Evolutionary conservation across 1,139 yeast species (phyloP), one percentile per base, ranked within the genome.

Genomic region (Candida albicans): DNA sequence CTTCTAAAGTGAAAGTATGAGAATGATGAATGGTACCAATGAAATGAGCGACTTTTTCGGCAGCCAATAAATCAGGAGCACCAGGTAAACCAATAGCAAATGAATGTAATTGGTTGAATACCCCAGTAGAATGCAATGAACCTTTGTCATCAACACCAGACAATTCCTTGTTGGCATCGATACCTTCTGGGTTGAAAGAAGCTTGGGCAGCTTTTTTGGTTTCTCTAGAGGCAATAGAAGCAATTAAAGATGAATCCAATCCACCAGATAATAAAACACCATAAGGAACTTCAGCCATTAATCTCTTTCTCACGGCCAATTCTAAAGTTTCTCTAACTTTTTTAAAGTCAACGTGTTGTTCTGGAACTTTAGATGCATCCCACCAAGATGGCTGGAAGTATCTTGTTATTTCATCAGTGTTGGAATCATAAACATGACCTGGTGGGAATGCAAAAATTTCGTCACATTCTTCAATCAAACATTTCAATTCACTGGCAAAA

Each of bases 281-380:
- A 68, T 89, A 91, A 44, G 99, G 98, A 49, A 93, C 99, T 73
- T 93, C 99, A 45, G 98, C 95, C 99, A 93, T 93, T 62, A 93
- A 81, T 78, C 99, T 85, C 86, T 93, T 95, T 77, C 98, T 87
- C 45, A 93, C 99, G 41, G 99, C 93, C 73, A 86, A 75, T 69
- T 93, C 99, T 62, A 93, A 79, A 40, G 87, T 67, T 59, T 84
- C 87, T 67, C 97, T 85, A 51, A 93, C 79, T 48, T 72, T 59
- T 57, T 67, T 80, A 63, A 74, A 81, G 65, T 91, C 96, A 39
- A 85, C 88, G 42, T 82, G 87, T 48, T 77, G 77, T 37, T 84
- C 65, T 53, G 99, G 96, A 51, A 87, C 75, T 64, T 76, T 77
- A 43, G 72, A 54, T 53, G 77, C 93, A 59, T 90, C 95, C 88